phyloP scores from a whole-genome alignment of 164 flowering plant genomes.

The Magnolia officinalis region DNA sequence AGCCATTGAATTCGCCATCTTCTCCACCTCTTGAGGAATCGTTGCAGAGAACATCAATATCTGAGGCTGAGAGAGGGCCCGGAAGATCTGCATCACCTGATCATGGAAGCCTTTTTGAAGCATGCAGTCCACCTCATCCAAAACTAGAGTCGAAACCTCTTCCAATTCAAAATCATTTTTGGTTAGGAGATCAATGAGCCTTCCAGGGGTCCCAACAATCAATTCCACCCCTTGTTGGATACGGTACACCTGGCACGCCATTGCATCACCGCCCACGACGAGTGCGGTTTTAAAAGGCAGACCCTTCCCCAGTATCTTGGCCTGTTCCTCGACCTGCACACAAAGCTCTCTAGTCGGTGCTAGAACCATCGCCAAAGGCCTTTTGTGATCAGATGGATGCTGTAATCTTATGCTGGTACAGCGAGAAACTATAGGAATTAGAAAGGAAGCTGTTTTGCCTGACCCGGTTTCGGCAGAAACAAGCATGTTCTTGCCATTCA shows the following conservation, averaged over 20 bases:
- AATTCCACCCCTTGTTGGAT: slow-evolving; percentile 73
- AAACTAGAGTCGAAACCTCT: slow-evolving; percentile 52
- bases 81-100: slow-evolving; percentile 82
- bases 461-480: slow-evolving; percentile 92
- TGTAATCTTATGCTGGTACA: slow-evolving; percentile 38
- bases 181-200: slow-evolving; percentile 77
- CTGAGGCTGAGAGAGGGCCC: slow-evolving; percentile 72
- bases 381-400: slow-evolving; percentile 24
- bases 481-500: slow-evolving; percentile 66
- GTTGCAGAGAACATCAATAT: slow-evolving; percentile 88
- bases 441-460: slow-evolving; percentile 84
- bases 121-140: slow-evolving; percentile 97
- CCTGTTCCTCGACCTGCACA: slow-evolving; percentile 88
- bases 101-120: slow-evolving; percentile 81
- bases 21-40: slow-evolving; percentile 60
- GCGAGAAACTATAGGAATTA: slow-evolving; percentile 64
- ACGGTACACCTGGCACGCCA: slow-evolving; percentile 76
- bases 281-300: slow-evolving; percentile 90
- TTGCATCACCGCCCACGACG: slow-evolving; percentile 91
- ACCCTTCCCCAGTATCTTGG: slow-evolving; percentile 79
- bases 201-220: slow-evolving; percentile 88
- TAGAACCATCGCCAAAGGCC: slow-evolving; percentile 72
- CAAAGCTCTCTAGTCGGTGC: slow-evolving; percentile 92
- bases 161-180: slow-evolving; percentile 74
- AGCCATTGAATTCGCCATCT: slow-evolving; percentile 51